These are phyloP conservation scores for Hanseniaspora hatyaiensis DNA, from an alignment of 805 yeast species.

Conservation along the genomic window DNA sequence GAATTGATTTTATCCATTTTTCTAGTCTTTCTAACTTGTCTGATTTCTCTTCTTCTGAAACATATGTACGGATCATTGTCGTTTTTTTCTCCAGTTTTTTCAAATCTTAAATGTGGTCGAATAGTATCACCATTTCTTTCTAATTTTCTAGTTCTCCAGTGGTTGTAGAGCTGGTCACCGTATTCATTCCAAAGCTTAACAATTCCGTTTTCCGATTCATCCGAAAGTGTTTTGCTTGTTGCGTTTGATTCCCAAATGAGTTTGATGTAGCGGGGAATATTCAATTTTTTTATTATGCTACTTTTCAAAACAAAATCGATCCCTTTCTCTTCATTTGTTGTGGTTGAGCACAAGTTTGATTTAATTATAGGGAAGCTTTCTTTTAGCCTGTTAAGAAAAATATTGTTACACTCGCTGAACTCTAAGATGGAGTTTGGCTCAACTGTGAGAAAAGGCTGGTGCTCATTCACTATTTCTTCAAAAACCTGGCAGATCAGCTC, in stretches of 20 bases:
- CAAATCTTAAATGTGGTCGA: slow-evolving; percentile 67
- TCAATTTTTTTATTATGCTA: slow-evolving; percentile 44
- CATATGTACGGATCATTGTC: slow-evolving; percentile 91
- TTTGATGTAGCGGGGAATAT: slow-evolving; percentile 28
- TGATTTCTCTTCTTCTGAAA: slow-evolving; percentile 86
- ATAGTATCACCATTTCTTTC: slow-evolving; percentile 57
- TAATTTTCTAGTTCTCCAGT: slow-evolving; percentile 70
- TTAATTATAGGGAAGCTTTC: not conserved
- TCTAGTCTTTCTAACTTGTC: slow-evolving; percentile 92
- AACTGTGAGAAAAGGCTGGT: slow-evolving; percentile 78
- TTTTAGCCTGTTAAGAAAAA: slow-evolving; percentile 34
- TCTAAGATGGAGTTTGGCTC: slow-evolving; percentile 69
- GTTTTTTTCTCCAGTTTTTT: slow-evolving; percentile 78
- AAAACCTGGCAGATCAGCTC: slow-evolving; percentile 64
- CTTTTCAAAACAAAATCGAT: slow-evolving; percentile 45
- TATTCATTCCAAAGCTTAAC: slow-evolving; percentile 32
- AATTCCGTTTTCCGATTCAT: slow-evolving; percentile 13
- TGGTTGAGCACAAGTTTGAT: slow-evolving; percentile 4
- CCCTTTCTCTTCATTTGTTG: slow-evolving; percentile 14
- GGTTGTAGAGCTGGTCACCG: slow-evolving; percentile 61
- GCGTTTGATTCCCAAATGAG: slow-evolving; percentile 15
- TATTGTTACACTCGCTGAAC: slow-evolving; percentile 53
- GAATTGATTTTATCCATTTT: slow-evolving; percentile 85
- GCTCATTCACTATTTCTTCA: slow-evolving; percentile 62
- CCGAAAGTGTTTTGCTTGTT: slow-evolving; percentile 10